Base-by-base conservation (phyloP, 2,329 filamentous ascomycete genomes). In the Ophiostoma pallidulum region DNA sequence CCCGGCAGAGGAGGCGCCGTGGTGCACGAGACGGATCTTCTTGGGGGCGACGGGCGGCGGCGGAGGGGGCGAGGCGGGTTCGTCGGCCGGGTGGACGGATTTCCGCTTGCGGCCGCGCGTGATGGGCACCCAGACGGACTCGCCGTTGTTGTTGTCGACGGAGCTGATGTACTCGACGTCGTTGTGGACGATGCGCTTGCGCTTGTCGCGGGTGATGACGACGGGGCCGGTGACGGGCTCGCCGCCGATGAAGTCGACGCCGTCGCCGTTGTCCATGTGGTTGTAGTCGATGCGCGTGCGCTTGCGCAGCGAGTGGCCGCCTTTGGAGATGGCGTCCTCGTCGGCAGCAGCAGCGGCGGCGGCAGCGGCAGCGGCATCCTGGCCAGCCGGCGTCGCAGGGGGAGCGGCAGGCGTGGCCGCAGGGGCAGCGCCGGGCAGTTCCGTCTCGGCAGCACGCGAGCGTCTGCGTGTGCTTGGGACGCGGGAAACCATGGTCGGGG, bases 251-350 rank as follows among this genome's bases (percentile, higher is more conserved):
- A 24, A 39, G 56, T 53, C 48, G 10, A 50, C 29, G 9, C 60
- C 57, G 26, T 67, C 61, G 37, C 77, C 73, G 51, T 76, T 72
- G 47, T 71, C 68, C 52, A 72, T 67, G 54, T 75, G 72, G 29
- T 72, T 74, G 64, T 79, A 79, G 60, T 79, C 75, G 53, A 79
- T 67, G 50, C 74, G 73, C 44, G 72, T 65, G 45, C 75, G 69
- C 60, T 74, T 77, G 53, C 76, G 69, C 26, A 80, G 67, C 29
- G 74, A 76, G 61, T 78, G 76, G 41, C 76, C 75, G 45, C 76
- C 75, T 59, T 79, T 76, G 50, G 67, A 70, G 53, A 70, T 65
- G 32, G 66, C 64, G 19, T 75, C 72, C 38, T 71, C 70, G n/a
- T 68, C 66, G 13, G 62, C 33, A 14, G 43, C n/a, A n/a, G n/a